Percentiles rank a stretch among this genome's conserved stretches.
Evolutionary conservation across 345 rosid genomes (phyloP).

Genomic region (Salix suchowensis): DNA sequence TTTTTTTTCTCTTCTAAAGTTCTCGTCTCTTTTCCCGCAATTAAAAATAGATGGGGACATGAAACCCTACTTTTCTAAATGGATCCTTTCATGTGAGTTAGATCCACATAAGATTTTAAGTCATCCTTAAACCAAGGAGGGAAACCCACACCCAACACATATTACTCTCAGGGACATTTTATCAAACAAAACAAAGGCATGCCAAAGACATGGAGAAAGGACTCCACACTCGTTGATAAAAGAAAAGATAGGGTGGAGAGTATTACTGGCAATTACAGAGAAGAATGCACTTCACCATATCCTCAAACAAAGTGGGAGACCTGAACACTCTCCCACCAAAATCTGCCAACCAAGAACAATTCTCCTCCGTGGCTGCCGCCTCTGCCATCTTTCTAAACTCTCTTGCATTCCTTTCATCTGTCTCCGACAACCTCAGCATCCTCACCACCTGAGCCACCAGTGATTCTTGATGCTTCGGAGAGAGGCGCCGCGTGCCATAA

Average conservation of each 20-base stretch:
- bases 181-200: not conserved
- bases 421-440: conserved; percentile 45
- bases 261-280: conserved; percentile 52
- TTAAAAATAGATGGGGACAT: too few species aligned
- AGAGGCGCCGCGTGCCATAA: conserved; percentile 20
- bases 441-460: conserved; percentile 40
- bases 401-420: conserved; percentile 29
- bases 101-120: too few species aligned
- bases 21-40: too few species aligned
- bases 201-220: not conserved
- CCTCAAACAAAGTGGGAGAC: conserved; percentile 59
- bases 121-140: too few species aligned
- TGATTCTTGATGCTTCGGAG: conserved; percentile 15
- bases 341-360: not conserved
- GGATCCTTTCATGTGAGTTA: too few species aligned
- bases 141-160: not conserved
- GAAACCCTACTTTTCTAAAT: too few species aligned
- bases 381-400: conserved; percentile 25
- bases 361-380: not conserved
- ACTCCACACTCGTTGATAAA: not conserved
- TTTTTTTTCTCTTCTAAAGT: too few species aligned
- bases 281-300: conserved; percentile 53
- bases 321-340: conserved; percentile 52
- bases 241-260: not conserved
- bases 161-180: conserved; percentile 1